phyloP scores from a whole-genome alignment of 192 early-diverging fungal species.

The Polychytrium aggregatum region DNA sequence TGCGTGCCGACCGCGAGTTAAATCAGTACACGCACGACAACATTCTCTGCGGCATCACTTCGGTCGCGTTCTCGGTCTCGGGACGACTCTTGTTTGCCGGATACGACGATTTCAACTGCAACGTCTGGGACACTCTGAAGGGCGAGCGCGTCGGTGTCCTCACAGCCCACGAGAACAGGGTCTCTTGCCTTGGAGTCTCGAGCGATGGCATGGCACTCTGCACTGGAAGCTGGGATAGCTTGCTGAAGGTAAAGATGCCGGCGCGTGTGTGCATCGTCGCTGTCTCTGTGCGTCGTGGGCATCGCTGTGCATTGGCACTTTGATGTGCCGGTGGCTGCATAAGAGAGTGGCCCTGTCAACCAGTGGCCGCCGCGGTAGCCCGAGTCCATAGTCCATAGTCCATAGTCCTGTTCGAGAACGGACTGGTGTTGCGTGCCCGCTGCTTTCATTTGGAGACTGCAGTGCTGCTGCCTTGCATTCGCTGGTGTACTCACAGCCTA shows the following conservation, averaged over 20 bases:
- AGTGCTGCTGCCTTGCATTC: no score
- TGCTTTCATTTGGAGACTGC: no score
- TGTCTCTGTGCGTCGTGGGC: no score
- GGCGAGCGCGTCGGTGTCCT: constrained; percentile 88
- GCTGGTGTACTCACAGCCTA: no score
- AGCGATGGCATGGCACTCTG: constrained; percentile 97
- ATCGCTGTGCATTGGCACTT: no score
- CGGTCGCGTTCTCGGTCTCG: constrained; percentile 92
- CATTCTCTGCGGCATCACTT: constrained; percentile 97
- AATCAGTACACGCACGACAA: constrained; percentile 98
- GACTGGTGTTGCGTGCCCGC: no score
- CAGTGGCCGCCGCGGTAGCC: no score
- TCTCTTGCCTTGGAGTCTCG: constrained; percentile 91
- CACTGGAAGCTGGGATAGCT: constrained; percentile 96
- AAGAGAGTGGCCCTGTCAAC: no score
- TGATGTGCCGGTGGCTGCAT: no score
- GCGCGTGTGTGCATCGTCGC: no score
- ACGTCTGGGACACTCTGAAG: constrained; percentile 98
- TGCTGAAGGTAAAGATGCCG: constrained; percentile 95
- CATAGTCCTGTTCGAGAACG: no score
- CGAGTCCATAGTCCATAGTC: no score
- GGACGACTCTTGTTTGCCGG: constrained; percentile 96
- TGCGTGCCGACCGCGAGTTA: constrained; percentile 95
- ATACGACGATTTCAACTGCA: constrained; percentile 99
- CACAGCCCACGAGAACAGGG: constrained; percentile 91